Evolutionary conservation across 176 grass and related monocot genomes (phyloP).

Genomic region (Oryza officinalis): DNA sequence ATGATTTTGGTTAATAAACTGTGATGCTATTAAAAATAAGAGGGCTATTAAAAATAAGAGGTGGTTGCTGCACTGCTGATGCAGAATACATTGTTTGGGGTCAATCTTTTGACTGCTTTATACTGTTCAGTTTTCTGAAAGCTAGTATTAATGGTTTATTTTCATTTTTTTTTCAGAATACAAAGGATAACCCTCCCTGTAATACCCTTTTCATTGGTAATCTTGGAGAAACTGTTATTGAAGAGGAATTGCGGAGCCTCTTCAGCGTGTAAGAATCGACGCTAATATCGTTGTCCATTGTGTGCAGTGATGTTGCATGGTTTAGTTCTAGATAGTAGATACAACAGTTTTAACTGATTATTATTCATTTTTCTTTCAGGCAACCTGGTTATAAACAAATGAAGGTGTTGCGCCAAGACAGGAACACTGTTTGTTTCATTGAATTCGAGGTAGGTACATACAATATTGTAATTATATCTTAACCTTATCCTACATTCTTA

Average conservation of each 20-base stretch:
- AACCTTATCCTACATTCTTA: constrained; percentile 31
- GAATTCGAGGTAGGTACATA: constrained; percentile 75
- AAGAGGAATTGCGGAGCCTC: constrained; percentile 87
- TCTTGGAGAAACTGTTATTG: constrained; percentile 96
- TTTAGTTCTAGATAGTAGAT: constrained; percentile 3
- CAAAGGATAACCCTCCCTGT: constrained; percentile 97
- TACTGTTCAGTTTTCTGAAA: neutral
- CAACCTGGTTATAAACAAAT: constrained; percentile 99
- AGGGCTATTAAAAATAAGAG: neutral
- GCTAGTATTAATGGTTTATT: neutral
- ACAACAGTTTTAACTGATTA: neutral
- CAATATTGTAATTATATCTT: neutral
- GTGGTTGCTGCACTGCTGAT: neutral
- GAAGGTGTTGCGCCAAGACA: constrained; percentile 93
- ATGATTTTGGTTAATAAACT: neutral
- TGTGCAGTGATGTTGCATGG: neutral
- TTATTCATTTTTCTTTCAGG: constrained; percentile 47
- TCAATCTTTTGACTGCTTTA: constrained; percentile 12
- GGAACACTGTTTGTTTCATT: constrained; percentile 99
- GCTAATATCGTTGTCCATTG: constrained; percentile 11
- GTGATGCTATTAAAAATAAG: neutral
- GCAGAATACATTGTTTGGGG: neutral
- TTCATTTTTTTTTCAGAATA: constrained; percentile 74
- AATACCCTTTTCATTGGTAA: constrained; percentile 99
- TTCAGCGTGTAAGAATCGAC: constrained; percentile 78